phyloP scores from a whole-genome alignment of 2,329 filamentous ascomycete species.

The Volutella citrinella region DNA sequence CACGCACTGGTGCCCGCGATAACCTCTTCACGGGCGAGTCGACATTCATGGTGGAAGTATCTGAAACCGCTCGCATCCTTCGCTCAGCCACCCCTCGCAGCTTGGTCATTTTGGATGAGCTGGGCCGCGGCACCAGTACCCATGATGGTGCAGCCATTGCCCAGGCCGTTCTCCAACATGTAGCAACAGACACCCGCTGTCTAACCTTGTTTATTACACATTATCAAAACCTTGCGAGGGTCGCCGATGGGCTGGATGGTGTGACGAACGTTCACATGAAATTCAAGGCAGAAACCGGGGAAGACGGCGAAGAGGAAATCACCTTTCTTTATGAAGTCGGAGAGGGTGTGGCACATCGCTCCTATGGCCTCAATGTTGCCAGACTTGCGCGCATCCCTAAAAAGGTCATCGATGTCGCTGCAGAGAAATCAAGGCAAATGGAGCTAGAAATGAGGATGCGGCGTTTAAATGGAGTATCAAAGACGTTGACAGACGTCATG shows the following conservation, averaged over 20 bases:
- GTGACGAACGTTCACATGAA: constrained; percentile 94
- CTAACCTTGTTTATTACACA: constrained; percentile 96
- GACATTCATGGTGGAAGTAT: constrained; percentile 98
- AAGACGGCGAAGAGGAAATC: constrained; percentile 67
- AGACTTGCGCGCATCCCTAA: constrained; percentile 77
- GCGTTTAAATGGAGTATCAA: constrained; percentile 51
- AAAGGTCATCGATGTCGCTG: constrained; percentile 74
- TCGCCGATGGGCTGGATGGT: constrained; percentile 65
- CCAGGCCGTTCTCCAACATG: constrained; percentile 81
- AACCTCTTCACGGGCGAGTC: constrained; percentile 93
- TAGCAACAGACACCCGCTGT: constrained; percentile 70
- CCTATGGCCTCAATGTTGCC: constrained; percentile 93
- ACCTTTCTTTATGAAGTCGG: constrained; percentile 94
- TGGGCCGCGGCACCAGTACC: constrained; percentile 89
- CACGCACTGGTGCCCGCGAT: constrained; percentile 92
- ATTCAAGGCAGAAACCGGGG: constrained; percentile 54
- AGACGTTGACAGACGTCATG: constrained; percentile 42
- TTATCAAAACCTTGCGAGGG: constrained; percentile 78
- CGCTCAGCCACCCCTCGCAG: constrained; percentile 82
- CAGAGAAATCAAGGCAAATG: constrained; percentile 74
- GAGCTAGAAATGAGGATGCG: constrained; percentile 69
- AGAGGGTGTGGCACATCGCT: constrained; percentile 87
- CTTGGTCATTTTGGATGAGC: constrained; percentile 89
- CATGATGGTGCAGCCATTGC: constrained; percentile 97
- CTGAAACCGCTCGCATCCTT: constrained; percentile 86